Percentiles rank a stretch among this genome's conserved stretches.
phyloP scores from a whole-genome alignment of 805 yeast species.

The Scheffersomyces amazonensis region DNA sequence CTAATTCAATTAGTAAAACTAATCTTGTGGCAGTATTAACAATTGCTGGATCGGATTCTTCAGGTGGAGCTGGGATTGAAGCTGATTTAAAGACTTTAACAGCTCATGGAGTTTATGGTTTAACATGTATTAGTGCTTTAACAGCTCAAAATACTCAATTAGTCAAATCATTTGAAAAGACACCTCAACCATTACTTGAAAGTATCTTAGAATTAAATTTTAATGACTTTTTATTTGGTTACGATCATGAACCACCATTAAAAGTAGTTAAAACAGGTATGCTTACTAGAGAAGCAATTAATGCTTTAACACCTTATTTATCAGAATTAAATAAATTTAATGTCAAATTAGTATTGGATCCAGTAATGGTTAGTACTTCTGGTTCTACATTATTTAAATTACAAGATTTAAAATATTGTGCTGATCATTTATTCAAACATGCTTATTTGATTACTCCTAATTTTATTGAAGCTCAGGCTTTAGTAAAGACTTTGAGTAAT shows the following conservation, averaged over 20 bases:
- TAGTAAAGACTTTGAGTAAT: slow-evolving; percentile 29
- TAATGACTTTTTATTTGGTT: slow-evolving; percentile 49
- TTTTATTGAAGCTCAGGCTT: slow-evolving; percentile 56
- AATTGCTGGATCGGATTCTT: slow-evolving; percentile 74
- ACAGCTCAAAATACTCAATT: slow-evolving; percentile 72
- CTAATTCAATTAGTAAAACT: background rate
- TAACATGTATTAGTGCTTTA: slow-evolving; percentile 74
- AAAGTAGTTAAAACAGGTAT: slow-evolving; percentile 78
- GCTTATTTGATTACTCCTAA: slow-evolving; percentile 77
- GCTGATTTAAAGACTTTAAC: slow-evolving; percentile 82
- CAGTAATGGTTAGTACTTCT: slow-evolving; percentile 81
- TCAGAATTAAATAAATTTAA: slow-evolving; percentile 20
- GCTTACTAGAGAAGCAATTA: slow-evolving; percentile 56
- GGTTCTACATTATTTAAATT: slow-evolving; percentile 59
- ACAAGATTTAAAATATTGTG: slow-evolving; percentile 40
- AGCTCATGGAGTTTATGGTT: slow-evolving; percentile 71
- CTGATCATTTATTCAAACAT: slow-evolving; percentile 44
- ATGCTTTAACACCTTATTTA: slow-evolving; percentile 39
- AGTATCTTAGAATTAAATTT: slow-evolving; percentile 52
- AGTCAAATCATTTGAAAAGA: slow-evolving; percentile 43
- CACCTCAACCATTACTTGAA: slow-evolving; percentile 43
- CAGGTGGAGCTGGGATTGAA: slow-evolving; percentile 92
- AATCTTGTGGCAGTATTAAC: slow-evolving; percentile 25
- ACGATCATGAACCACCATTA: slow-evolving; percentile 29
- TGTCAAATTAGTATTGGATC: slow-evolving; percentile 62